Conservation (phyloP, 805 yeast genomes). For the Clavispora fructus region DNA sequence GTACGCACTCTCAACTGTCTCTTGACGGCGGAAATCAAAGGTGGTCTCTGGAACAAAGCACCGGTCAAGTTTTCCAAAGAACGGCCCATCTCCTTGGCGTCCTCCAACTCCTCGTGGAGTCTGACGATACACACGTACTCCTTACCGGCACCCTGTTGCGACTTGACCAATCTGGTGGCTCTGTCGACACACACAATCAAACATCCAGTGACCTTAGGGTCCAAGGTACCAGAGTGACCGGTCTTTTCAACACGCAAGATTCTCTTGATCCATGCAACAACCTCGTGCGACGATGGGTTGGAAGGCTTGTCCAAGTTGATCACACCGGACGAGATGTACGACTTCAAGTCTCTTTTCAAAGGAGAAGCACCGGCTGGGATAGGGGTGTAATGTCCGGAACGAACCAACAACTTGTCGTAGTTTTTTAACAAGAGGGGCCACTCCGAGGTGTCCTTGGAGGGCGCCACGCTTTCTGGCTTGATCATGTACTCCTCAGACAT, state of each 20-base stretch:
- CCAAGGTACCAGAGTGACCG: constrained; percentile 98
- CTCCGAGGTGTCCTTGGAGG: constrained; percentile 80
- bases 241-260: constrained; percentile 94
- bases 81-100: constrained; percentile 83
- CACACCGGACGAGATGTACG: constrained; percentile 90
- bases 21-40: constrained; percentile 97
- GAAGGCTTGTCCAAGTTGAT: constrained; percentile 97
- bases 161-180: constrained; percentile 95
- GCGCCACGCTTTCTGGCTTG: constrained; percentile 79
- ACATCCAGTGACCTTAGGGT: constrained; percentile 98
- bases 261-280: constrained; percentile 98
- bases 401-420: constrained; percentile 88
- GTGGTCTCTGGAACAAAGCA: constrained; percentile 98
- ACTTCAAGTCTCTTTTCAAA: constrained; percentile 84
- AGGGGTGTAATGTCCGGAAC: constrained; percentile 97
- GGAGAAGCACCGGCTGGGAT: constrained; percentile 96
- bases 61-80: constrained; percentile 93
- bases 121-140: constrained; percentile 98
- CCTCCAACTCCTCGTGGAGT: constrained; percentile 88
- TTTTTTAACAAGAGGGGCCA: constrained; percentile 95
- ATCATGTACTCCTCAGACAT: constrained; percentile 74
- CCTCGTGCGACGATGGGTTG: constrained; percentile 98
- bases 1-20: constrained; percentile 98
- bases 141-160: constrained; percentile 99
- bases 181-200: constrained; percentile 96